These are phyloP conservation scores for Halteria grandinella DNA, from an alignment of 73 alveolate genomes.

Conservation along the genomic window DNA sequence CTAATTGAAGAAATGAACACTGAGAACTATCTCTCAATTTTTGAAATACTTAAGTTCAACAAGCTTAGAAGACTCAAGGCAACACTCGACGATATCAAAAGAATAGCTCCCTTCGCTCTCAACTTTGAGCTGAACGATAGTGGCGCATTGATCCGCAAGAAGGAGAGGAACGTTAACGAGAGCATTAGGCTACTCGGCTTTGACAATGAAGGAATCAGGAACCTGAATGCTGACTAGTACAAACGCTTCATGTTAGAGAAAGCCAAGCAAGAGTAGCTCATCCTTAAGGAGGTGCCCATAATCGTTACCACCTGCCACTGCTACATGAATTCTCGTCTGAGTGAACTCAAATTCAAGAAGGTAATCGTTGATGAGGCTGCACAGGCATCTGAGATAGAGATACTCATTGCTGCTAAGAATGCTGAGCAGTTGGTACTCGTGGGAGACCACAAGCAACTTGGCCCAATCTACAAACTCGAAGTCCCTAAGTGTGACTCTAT, in stretches of 20 bases:
- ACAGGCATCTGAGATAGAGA: slow-evolving; percentile 5
- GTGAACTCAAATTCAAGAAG: not conserved
- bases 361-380: slow-evolving; percentile 38
- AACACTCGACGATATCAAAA: no score
- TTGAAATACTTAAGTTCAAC: no score
- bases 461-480: slow-evolving; percentile 1
- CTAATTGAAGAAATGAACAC: no score
- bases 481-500: not conserved
- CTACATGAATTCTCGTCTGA: not conserved
- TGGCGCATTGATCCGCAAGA: not conserved
- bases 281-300: not conserved
- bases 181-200: not conserved
- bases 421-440: not conserved
- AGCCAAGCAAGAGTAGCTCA: not conserved
- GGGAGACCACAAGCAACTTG: slow-evolving; percentile 30
- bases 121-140: not conserved
- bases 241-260: not conserved
- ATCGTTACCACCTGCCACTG: slow-evolving; percentile 1
- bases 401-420: not conserved
- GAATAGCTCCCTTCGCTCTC: no score
- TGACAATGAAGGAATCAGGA: slow-evolving; percentile 1
- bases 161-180: not conserved
- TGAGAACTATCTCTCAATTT: no score
- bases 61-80: no score
- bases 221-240: not conserved